Percentiles rank a stretch among this genome's conserved stretches.
Conservation (phyloP, 2,329 filamentous ascomycete species). For the Stagonosporopsis tanaceti region DNA sequence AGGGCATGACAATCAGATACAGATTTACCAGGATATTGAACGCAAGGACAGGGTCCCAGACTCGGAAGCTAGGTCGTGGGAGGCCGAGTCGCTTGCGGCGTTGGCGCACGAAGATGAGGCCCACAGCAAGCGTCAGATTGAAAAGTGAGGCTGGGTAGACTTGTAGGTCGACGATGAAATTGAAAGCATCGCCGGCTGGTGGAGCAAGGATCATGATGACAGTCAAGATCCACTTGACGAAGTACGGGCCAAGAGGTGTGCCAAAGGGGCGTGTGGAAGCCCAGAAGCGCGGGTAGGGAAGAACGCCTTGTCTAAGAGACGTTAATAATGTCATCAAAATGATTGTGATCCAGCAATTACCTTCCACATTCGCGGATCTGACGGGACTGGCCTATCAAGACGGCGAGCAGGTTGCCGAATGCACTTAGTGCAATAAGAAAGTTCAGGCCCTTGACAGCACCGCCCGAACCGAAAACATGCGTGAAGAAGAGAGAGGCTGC, state of each 20-base stretch:
- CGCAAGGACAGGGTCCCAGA: slow-evolving; percentile 65
- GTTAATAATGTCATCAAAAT: not conserved
- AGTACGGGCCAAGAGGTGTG: slow-evolving; percentile 66
- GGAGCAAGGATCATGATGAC: slow-evolving; percentile 67
- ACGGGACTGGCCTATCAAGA: slow-evolving; percentile 63
- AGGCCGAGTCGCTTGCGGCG: slow-evolving; percentile 62
- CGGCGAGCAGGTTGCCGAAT: slow-evolving; percentile 66
- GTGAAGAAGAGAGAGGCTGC: slow-evolving; percentile 66
- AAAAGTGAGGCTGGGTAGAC: slow-evolving; percentile 69
- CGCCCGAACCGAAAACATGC: slow-evolving; percentile 61
- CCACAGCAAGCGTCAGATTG: slow-evolving; percentile 63
- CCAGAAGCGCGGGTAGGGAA: slow-evolving; percentile 69
- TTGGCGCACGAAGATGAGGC: slow-evolving; percentile 65
- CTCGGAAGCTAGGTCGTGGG: slow-evolving; percentile 61
- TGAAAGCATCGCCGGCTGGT: slow-evolving; percentile 69
- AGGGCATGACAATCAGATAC: slow-evolving; percentile 72
- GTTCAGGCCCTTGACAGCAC: slow-evolving; percentile 63
- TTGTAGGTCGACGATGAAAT: slow-evolving; percentile 66
- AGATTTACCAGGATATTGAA: slow-evolving; percentile 68
- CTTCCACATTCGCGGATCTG: slow-evolving; percentile 67
- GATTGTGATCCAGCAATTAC: not conserved
- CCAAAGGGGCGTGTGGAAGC: slow-evolving; percentile 68
- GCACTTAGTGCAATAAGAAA: slow-evolving; percentile 65
- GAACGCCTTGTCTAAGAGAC: slow-evolving; percentile 61
- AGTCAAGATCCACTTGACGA: slow-evolving; percentile 65